Evolutionary conservation across 352 stramenopile species (phyloP), one percentile per base, ranked within the genome.

Genomic region (Phytopythium sindhum): DNA sequence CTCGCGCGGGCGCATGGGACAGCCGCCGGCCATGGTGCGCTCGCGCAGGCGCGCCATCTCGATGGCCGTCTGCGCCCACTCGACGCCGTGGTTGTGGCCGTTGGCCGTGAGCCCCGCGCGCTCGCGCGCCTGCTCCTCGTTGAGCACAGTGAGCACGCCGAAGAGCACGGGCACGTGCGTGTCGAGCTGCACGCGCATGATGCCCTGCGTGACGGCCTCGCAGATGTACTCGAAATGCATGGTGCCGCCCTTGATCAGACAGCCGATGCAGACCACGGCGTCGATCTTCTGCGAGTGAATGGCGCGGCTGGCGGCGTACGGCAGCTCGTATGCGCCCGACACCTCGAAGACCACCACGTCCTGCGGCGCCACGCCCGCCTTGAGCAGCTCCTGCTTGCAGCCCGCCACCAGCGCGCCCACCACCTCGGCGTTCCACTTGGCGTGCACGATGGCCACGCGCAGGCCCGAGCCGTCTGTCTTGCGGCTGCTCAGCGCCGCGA

Each of bases 161-260:
- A 98, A 97, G 59, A 96, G 71, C 72, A 94, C 84, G 7, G 89
- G 86, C 57, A 93, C 80, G 44, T 80, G 81, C 29, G 95, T 95
- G 70, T 97, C 84, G 62, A 99, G 77, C 71, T 94, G 86, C 67
- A 99, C 95, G 69, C 88, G 88, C 97, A 99, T 99, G 72, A 99
- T 95, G 61, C 97, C 97, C 66, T 96, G 90, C 41, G 95, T 84
- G n/a, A 98, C 93, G 56, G 97, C 89, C 63, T 99, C 93, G 54
- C 90, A 96, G 80, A 99, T 99, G 83, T 99, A 99, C 90, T 99
- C 97, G 75, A 99, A 99, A 81, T 99, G 97, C 88, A 98, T 98
- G 17, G 97, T 99, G 57, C 98, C 96, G 54, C 97, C 97, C 75
- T 98, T 98, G 74, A 97, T 97, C 19, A 98, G 83, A 58, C 86